A percentile compares a stretch with the other conserved stretches of the same genome.
Evolutionary conservation across 106 monocot genomes (phyloP).

Genomic region (Triglochin maritima): DNA sequence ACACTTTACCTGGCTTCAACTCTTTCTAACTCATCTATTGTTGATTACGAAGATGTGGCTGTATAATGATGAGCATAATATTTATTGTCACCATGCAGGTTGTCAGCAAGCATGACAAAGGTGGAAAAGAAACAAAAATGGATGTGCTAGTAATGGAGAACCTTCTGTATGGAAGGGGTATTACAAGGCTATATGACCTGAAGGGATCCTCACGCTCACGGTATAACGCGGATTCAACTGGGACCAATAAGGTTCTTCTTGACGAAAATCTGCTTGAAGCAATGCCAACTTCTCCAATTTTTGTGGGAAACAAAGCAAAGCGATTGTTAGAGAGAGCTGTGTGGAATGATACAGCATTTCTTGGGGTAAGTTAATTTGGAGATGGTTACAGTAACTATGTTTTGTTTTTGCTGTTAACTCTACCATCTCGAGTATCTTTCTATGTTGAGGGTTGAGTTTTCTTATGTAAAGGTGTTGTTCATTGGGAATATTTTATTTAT

Average conservation of each 20-base stretch:
- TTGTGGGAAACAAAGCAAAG: conserved; percentile 81
- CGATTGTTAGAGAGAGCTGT: conserved; percentile 81
- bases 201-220: conserved; percentile 76
- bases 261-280: conserved; percentile 84
- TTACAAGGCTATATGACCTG: conserved; percentile 73
- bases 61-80: background rate
- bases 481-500: background rate
- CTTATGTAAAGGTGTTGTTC: background rate
- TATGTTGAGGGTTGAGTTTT: background rate
- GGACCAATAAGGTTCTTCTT: conserved; percentile 72
- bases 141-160: conserved; percentile 91
- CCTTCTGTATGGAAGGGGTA: conserved; percentile 55
- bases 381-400: background rate
- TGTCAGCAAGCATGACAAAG: conserved; percentile 46
- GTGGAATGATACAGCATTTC: conserved; percentile 94
- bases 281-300: conserved; percentile 93
- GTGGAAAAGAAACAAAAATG: conserved; percentile 73
- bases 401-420: background rate
- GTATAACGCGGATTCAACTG: conserved; percentile 73
- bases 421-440: background rate
- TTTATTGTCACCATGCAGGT: conserved; percentile 18
- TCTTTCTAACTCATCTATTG: background rate
- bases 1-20: conserved; percentile 1
- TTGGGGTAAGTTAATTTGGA: conserved; percentile 39
- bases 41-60: background rate